phyloP scores from a whole-genome alignment of 495 filamentous ascomycete genomes.

The Sabuloglossum arenarium region DNA sequence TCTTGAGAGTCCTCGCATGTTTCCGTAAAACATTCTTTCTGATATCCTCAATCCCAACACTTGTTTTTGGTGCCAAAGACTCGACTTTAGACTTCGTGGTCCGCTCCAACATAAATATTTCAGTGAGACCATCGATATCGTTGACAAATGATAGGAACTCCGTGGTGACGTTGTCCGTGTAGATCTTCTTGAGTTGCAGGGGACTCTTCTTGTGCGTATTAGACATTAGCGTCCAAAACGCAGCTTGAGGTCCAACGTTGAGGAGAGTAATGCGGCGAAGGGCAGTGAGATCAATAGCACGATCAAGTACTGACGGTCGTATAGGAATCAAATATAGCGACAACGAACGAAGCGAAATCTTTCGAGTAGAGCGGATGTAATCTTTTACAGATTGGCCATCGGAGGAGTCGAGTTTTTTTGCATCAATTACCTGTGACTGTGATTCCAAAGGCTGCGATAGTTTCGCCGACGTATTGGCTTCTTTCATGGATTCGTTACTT shows the following conservation, averaged over 20 bases:
- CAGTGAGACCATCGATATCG: constrained; percentile 27
- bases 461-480: neutral
- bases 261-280: constrained; percentile 34
- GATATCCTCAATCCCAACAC: constrained; percentile 28
- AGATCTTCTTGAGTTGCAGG: constrained; percentile 30
- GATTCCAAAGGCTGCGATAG: neutral
- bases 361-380: constrained; percentile 31
- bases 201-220: constrained; percentile 27
- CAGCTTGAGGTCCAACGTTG: constrained; percentile 35
- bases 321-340: constrained; percentile 35
- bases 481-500: neutral
- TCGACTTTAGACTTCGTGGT: constrained; percentile 24
- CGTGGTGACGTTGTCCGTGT: constrained; percentile 36
- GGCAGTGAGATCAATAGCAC: constrained; percentile 28
- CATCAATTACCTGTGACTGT: constrained; percentile 9
- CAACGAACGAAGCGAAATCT: constrained; percentile 28
- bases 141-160: constrained; percentile 28
- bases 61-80: constrained; percentile 24
- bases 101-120: constrained; percentile 37
- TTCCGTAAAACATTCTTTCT: constrained; percentile 26
- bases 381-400: constrained; percentile 15
- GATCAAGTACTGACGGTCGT: constrained; percentile 27
- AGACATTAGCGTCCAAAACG: constrained; percentile 31
- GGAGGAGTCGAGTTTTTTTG: neutral
- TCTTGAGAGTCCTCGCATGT: constrained; percentile 21